These are phyloP conservation scores for Syzygium malaccense DNA, from an alignment of 441 rosid genomes.

Conservation along the genomic window DNA sequence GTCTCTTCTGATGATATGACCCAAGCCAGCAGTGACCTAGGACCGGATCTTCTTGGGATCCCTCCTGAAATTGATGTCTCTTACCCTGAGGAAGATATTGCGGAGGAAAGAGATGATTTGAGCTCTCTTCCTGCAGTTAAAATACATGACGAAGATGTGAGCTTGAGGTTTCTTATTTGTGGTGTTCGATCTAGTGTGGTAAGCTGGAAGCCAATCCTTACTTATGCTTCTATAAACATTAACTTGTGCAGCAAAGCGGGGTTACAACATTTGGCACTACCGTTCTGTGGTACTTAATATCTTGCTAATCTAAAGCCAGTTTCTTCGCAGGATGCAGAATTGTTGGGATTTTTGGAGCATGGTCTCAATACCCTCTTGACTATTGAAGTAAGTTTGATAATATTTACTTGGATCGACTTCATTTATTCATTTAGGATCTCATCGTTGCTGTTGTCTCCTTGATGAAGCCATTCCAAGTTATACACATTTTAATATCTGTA, in stretches of 20 bases:
- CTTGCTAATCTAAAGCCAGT: not conserved
- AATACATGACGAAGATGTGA: slow-evolving; percentile 90
- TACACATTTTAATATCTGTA: not conserved
- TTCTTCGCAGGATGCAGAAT: slow-evolving; percentile 52
- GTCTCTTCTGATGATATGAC: slow-evolving; percentile 28
- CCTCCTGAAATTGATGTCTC: slow-evolving; percentile 70
- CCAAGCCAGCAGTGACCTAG: slow-evolving; percentile 39
- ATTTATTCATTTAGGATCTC: not conserved
- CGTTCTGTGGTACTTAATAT: not conserved
- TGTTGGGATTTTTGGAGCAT: slow-evolving; percentile 72
- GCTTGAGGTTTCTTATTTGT: slow-evolving; percentile 82
- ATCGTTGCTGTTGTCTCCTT: not conserved
- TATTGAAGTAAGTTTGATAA: not conserved
- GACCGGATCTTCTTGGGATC: slow-evolving; percentile 73
- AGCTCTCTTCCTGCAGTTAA: slow-evolving; percentile 71
- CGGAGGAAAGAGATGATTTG: slow-evolving; percentile 63
- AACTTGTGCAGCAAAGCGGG: not conserved
- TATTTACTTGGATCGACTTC: not conserved
- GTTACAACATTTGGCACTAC: not conserved
- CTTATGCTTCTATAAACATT: not conserved
- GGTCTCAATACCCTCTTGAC: slow-evolving; percentile 81
- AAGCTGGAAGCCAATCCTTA: slow-evolving; percentile 4
- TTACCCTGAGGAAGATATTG: slow-evolving; percentile 53
- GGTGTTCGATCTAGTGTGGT: slow-evolving; percentile 64
- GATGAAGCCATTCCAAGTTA: not conserved